Evolutionary conservation across 257 asterid genomes (phyloP).

Genomic region (Rehmannia glutinosa): DNA sequence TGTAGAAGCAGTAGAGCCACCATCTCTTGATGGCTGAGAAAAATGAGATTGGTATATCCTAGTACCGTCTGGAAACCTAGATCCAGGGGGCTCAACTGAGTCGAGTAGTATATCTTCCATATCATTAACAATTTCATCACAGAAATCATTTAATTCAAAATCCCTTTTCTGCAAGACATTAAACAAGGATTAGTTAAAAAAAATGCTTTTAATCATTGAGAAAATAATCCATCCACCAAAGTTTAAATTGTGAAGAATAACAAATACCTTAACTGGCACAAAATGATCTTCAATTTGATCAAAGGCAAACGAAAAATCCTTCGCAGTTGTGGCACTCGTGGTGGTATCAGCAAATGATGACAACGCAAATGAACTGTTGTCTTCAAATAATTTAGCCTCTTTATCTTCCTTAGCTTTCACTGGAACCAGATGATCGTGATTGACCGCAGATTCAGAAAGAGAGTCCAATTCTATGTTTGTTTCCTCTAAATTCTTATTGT

Average conservation of each 20-base stretch:
- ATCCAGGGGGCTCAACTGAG: slow-evolving; percentile 48
- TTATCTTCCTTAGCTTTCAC: slow-evolving; percentile 28
- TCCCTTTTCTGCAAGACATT: slow-evolving; percentile 49
- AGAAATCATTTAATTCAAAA: slow-evolving; percentile 52
- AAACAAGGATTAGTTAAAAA: not conserved
- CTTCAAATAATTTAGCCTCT: slow-evolving; percentile 27
- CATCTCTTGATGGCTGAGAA: slow-evolving; percentile 69
- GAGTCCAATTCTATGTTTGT: slow-evolving; percentile 24
- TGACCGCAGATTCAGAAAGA: slow-evolving; percentile 23
- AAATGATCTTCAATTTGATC: slow-evolving; percentile 60
- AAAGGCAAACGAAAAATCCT: slow-evolving; percentile 30
- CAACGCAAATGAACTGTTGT: slow-evolving; percentile 24
- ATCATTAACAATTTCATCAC: slow-evolving; percentile 79
- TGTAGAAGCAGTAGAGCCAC: slow-evolving; percentile 90
- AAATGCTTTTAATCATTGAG: not conserved
- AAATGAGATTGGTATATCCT: slow-evolving; percentile 40
- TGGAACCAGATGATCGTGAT: slow-evolving; percentile 26
- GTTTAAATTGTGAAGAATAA: not conserved
- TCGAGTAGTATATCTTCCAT: slow-evolving; percentile 95
- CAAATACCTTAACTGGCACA: slow-evolving; percentile 47
- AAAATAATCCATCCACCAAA: slow-evolving; percentile 2
- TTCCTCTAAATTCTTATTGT: slow-evolving; percentile 22
- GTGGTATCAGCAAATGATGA: slow-evolving; percentile 28
- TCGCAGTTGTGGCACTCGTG: slow-evolving; percentile 4
- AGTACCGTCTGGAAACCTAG: slow-evolving; percentile 39